These are phyloP conservation scores for Daldinia childiae DNA, from an alignment of 495 filamentous ascomycete species.

Conservation along the genomic window DNA sequence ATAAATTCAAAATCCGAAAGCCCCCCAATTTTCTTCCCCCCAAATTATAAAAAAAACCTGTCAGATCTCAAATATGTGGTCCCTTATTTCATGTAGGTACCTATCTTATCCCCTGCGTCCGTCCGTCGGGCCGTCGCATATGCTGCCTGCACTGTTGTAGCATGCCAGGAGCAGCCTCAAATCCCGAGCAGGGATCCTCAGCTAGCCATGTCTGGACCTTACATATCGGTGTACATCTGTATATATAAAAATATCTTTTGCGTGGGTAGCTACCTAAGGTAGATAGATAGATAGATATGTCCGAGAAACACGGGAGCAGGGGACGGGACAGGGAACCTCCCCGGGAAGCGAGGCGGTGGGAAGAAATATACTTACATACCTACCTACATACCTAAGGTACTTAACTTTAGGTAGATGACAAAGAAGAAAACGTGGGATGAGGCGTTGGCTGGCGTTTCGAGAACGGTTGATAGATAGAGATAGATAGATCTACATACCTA, in stretches of 20 bases:
- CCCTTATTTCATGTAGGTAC: neutral
- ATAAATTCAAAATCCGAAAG: neutral
- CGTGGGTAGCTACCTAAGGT: neutral
- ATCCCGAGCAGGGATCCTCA: neutral
- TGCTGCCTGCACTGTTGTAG: neutral
- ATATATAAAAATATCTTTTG: neutral
- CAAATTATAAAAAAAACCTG: neutral
- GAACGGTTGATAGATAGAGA: neutral
- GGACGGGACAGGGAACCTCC: neutral
- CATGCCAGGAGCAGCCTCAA: neutral
- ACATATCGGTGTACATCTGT: too few relatives aligned
- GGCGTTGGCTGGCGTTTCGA: neutral
- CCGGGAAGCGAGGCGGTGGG: neutral
- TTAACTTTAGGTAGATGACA: too few relatives aligned
- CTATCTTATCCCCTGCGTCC: neutral
- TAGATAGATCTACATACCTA: neutral
- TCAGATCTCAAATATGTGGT: neutral
- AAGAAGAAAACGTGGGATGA: neutral
- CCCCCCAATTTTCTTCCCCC: too few relatives aligned
- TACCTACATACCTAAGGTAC: too few relatives aligned
- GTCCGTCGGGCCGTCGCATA: conserved; percentile 5
- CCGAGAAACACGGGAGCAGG: neutral
- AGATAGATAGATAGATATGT: neutral
- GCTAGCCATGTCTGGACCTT: neutral
- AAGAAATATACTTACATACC: too few relatives aligned